Evolutionary conservation across 2,329 filamentous ascomycete genomes (phyloP).

Genomic region (Talaromyces sp.): DNA sequence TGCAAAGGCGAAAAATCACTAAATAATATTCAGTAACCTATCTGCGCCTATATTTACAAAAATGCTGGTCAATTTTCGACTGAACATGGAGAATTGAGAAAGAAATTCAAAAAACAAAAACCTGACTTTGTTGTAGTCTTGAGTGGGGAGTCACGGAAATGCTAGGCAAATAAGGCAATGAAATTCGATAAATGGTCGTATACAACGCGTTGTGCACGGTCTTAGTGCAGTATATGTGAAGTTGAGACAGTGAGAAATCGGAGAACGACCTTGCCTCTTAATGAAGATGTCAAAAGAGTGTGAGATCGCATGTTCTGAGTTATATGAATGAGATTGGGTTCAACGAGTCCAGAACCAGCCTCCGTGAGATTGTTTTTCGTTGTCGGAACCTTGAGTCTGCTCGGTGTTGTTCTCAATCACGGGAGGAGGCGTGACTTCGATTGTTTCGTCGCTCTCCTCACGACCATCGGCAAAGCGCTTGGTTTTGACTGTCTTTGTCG

Average conservation of each 20-base stretch:
- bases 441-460: conserved; percentile 57
- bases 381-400: background rate
- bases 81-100: background rate
- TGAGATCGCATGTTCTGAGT: background rate
- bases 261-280: background rate
- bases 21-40: background rate
- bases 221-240: background rate
- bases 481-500: conserved; percentile 56
- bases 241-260: background rate
- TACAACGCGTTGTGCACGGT: background rate
- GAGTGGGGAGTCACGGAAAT: conserved; percentile 8
- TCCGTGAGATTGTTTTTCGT: background rate
- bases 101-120: background rate
- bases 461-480: conserved; percentile 59
- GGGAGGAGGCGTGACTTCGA: conserved; percentile 39
- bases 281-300: background rate
- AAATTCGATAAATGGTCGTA: background rate
- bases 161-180: background rate
- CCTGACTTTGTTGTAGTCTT: conserved; percentile 6
- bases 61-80: background rate
- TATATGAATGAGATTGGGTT: background rate
- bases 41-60: background rate
- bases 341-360: conserved; percentile 19
- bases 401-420: background rate
- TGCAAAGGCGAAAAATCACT: background rate